Percentiles rank a stretch among this genome's conserved stretches.
phyloP scores from a whole-genome alignment of 371 early-diverging fungal species.

The Rhizopus sp. region DNA sequence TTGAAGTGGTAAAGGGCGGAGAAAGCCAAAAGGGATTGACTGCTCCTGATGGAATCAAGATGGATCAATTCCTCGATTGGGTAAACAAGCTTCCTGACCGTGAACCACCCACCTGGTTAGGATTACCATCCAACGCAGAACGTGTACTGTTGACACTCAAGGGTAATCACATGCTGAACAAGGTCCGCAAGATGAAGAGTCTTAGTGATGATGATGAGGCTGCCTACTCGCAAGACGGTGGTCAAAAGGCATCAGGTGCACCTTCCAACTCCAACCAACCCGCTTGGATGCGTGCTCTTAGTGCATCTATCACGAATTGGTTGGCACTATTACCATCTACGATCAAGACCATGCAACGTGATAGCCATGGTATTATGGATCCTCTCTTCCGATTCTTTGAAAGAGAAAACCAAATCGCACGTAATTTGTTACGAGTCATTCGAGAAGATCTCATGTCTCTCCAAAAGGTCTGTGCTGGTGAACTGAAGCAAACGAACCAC shows the following conservation, averaged over 20 bases:
- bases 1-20: conserved; percentile 70
- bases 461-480: conserved; percentile 70
- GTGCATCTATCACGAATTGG: conserved; percentile 61
- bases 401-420: conserved; percentile 74
- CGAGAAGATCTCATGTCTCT: conserved; percentile 70
- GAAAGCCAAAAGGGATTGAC: conserved; percentile 50
- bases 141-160: conserved; percentile 80
- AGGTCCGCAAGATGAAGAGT: conserved; percentile 84
- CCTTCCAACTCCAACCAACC: conserved; percentile 47
- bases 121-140: conserved; percentile 94
- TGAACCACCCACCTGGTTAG: conserved; percentile 97
- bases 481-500: conserved; percentile 87
- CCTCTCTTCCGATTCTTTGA: conserved; percentile 86
- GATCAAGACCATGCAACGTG: conserved; percentile 43
- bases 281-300: conserved; percentile 78
- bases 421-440: conserved; percentile 61
- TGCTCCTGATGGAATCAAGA: conserved; percentile 89
- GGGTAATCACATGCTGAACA: conserved; percentile 75
- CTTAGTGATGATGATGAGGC: conserved; percentile 84
- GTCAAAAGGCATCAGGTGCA: conserved; percentile 7
- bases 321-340: conserved; percentile 60
- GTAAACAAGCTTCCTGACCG: conserved; percentile 84
- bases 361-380: conserved; percentile 53
- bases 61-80: conserved; percentile 90
- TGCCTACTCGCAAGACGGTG: conserved; percentile 37